A percentile compares a stretch with the other conserved stretches of the same genome.
Conservation (phyloP, 176 grass and related monocot genomes). For the Leersia perrieri region DNA sequence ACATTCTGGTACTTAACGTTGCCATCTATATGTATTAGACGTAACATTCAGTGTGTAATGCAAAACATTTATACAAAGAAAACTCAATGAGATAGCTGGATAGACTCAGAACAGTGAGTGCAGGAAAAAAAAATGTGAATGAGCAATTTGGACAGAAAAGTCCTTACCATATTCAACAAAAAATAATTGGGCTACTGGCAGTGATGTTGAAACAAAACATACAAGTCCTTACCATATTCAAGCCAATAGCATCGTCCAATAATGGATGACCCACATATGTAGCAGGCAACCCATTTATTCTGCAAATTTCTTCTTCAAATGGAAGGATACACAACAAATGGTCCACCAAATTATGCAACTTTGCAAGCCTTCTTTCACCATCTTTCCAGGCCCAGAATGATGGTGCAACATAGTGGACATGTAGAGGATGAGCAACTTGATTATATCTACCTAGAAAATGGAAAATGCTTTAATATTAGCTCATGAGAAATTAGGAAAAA, state of each 20-base stretch:
- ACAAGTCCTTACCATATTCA: slow-evolving; percentile 56
- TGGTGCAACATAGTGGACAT: slow-evolving; percentile 92
- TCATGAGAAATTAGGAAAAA: not conserved
- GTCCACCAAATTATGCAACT: slow-evolving; percentile 63
- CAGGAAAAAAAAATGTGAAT: not conserved
- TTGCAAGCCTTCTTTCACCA: slow-evolving; percentile 75
- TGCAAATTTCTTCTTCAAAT: slow-evolving; percentile 92
- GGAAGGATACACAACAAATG: slow-evolving; percentile 93
- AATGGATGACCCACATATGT: slow-evolving; percentile 95
- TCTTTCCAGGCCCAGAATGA: slow-evolving; percentile 99
- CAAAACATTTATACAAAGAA: slow-evolving; percentile 18
- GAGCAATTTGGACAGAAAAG: not conserved
- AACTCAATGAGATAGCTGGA: not conserved
- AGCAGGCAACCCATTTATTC: slow-evolving; percentile 67
- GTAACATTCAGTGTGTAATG: not conserved
- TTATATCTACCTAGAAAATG: slow-evolving; percentile 57
- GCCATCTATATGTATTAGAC: not conserved
- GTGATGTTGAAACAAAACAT: slow-evolving; percentile 16
- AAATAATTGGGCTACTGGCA: not conserved
- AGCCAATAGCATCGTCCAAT: slow-evolving; percentile 62
- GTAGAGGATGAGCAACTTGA: slow-evolving; percentile 39
- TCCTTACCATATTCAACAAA: slow-evolving; percentile 6
- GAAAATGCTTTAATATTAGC: slow-evolving; percentile 26
- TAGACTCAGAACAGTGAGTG: not conserved
- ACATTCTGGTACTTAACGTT: not conserved